Base-by-base conservation (phyloP, 2,329 filamentous ascomycete species). In the Akanthomyces dipterigenus region DNA sequence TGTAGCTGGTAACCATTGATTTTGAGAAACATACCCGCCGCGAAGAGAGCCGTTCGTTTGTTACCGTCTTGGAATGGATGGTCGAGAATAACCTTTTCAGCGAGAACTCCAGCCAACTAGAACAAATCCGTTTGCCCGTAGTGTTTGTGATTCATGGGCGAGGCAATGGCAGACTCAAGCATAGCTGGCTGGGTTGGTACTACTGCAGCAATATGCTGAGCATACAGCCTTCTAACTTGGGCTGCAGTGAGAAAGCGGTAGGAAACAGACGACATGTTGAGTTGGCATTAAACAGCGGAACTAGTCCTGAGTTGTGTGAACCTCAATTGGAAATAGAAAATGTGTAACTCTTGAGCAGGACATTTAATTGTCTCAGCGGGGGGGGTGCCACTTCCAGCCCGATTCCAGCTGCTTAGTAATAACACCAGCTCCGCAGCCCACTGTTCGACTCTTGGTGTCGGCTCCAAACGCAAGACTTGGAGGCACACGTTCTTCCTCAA, bases 61-160 rank as follows among this genome's bases (percentile, higher is more conserved):
- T 67, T 68, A 20, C 63, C 64, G 48, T 67, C 63, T 20, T 64
- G 59, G 45, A 65, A 69, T 1, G 64, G 49, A 24, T 69, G 64
- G 31, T 70, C 53, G 7, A 68, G 64, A 11, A 66, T 62, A 12
- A 69, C 56, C 53, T 65, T 69, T 48, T 64, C 45, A 1, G 65
- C 65, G 18, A 67, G 65, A 11, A 68, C 24, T 1, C 65, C 66
- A 1, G 67, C 65, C 6, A 68, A 36, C 56, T 63, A 60, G 45
- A 68, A 67, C 1, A 67, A 14, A 7, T 67, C 61, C 3, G 55
- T 54, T 36, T 67, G 53, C 11, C 67, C 63, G 36, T 65, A 69
- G 28, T 63, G 24, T 11, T 66, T 53, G 54, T 66, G 63, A n/a
- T 22, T 18, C 0, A 56, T 24, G 40, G 64, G 63, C 31, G 64